Evolutionary conservation across 345 rosid genomes (phyloP).

Genomic region (Pistacia integerrima): DNA sequence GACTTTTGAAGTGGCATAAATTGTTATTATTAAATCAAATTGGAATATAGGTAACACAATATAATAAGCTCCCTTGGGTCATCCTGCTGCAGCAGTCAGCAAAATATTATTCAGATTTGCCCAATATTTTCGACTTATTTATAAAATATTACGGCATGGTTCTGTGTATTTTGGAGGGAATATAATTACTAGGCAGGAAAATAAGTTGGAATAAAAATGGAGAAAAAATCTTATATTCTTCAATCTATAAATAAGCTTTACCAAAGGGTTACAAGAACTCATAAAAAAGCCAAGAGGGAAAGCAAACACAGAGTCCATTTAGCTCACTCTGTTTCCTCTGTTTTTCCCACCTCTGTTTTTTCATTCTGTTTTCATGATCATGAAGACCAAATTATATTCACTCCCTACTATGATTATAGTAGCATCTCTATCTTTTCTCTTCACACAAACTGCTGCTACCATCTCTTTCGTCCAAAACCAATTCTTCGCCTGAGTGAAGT

Average conservation of each 20-base stretch:
- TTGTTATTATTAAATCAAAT: too few species aligned
- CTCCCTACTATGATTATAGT: slow-evolving; percentile 17
- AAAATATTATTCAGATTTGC: neutral
- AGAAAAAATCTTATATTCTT: slow-evolving; percentile 3
- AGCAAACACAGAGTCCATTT: slow-evolving; percentile 13
- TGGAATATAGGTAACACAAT: too few species aligned
- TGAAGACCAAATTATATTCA: neutral
- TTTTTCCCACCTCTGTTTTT: slow-evolving; percentile 10
- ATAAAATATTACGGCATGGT: too few species aligned
- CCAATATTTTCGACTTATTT: neutral
- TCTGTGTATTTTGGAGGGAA: too few species aligned
- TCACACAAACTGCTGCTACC: slow-evolving; percentile 30
- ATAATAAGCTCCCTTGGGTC: too few species aligned
- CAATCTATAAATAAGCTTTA: slow-evolving; percentile 43
- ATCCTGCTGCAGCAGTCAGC: too few species aligned
- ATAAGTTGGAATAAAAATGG: neutral
- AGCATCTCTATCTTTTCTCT: slow-evolving; percentile 30
- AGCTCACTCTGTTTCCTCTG: slow-evolving; percentile 26
- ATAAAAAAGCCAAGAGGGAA: neutral
- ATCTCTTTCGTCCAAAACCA: slow-evolving; percentile 21
- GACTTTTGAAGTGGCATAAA: too few species aligned
- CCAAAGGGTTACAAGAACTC: slow-evolving; percentile 18
- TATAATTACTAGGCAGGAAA: neutral
- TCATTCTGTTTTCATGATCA: slow-evolving; percentile 20
- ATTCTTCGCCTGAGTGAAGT: slow-evolving; percentile 38